Conservation (phyloP, 371 early-diverging fungal genomes). For the Apophysomyces sp. region DNA sequence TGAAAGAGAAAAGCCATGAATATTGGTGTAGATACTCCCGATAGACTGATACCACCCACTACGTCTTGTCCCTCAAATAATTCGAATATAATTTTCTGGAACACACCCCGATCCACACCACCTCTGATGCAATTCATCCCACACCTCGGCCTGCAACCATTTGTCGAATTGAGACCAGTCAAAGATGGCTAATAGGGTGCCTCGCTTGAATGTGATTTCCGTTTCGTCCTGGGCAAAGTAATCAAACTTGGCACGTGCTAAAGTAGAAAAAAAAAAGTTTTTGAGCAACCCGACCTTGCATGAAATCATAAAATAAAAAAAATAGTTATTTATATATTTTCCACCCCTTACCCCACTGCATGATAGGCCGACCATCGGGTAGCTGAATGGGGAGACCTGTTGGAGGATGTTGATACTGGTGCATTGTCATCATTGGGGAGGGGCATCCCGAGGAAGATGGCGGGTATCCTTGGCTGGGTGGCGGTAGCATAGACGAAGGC, state of each 20-base stretch:
- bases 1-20: neutral
- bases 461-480: neutral
- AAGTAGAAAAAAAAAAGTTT: neutral
- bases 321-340: neutral
- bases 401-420: neutral
- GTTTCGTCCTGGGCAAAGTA: constrained; percentile 26
- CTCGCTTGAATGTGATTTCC: constrained; percentile 29
- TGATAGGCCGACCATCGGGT: constrained; percentile 34
- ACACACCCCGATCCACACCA: constrained; percentile 21
- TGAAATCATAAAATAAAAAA: neutral
- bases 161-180: constrained; percentile 14
- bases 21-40: constrained; percentile 2
- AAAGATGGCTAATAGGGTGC: constrained; percentile 21
- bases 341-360: constrained; percentile 35
- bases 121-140: constrained; percentile 22
- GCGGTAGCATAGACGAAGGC: too few species aligned
- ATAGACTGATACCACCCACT: neutral
- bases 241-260: constrained; percentile 41
- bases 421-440: neutral
- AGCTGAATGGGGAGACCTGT: constrained; percentile 13
- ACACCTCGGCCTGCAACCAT: constrained; percentile 27
- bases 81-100: constrained; percentile 24
- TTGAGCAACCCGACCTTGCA: neutral
- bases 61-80: neutral
- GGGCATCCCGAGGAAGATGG: neutral